Evolutionary conservation across 2,329 filamentous ascomycete genomes (phyloP).

Genomic region (Cercospora nicotianae): DNA sequence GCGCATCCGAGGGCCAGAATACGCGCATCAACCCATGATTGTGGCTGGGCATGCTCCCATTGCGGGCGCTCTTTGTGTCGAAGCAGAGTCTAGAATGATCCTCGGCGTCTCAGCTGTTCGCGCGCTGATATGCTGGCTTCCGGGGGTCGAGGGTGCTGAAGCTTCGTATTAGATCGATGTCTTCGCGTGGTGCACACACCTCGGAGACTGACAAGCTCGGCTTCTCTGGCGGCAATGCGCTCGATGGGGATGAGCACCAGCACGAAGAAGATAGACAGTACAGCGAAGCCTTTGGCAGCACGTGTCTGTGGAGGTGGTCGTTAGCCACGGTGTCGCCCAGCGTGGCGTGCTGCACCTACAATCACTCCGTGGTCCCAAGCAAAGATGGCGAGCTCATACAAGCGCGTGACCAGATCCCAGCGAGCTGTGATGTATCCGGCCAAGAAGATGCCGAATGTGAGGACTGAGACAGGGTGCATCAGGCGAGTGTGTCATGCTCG

Average conservation of each 20-base stretch:
- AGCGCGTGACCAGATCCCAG: slow-evolving; percentile 95
- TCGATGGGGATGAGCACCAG: slow-evolving; percentile 80
- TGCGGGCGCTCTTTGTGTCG: slow-evolving; percentile 31
- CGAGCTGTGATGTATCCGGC: slow-evolving; percentile 98
- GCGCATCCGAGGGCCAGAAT: slow-evolving; percentile 90
- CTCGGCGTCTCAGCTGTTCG: slow-evolving; percentile 89
- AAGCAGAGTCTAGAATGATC: slow-evolving; percentile 70
- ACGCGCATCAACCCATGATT: slow-evolving; percentile 89
- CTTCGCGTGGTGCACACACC: slow-evolving; percentile 2
- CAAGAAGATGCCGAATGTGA: slow-evolving; percentile 97
- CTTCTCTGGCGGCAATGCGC: slow-evolving; percentile 77
- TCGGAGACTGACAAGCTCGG: slow-evolving; percentile 65
- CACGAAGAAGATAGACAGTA: slow-evolving; percentile 82
- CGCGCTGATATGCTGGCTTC: slow-evolving; percentile 85
- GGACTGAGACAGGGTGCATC: slow-evolving; percentile 97
- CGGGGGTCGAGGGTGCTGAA: slow-evolving; percentile 76
- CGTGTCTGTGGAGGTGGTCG: slow-evolving; percentile 61
- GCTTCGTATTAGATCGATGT: slow-evolving; percentile 30
- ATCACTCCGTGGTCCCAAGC: slow-evolving; percentile 99
- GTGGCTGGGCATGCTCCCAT: slow-evolving; percentile 64
- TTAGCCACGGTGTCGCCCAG: not conserved
- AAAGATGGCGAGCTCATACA: slow-evolving; percentile 96
- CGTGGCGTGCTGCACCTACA: slow-evolving; percentile 50
- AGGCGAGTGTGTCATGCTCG: slow-evolving; percentile 15
- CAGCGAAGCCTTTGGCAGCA: slow-evolving; percentile 78